phyloP scores from a whole-genome alignment of 352 stramenopile genomes.

The Pythium phragmiticola region DNA sequence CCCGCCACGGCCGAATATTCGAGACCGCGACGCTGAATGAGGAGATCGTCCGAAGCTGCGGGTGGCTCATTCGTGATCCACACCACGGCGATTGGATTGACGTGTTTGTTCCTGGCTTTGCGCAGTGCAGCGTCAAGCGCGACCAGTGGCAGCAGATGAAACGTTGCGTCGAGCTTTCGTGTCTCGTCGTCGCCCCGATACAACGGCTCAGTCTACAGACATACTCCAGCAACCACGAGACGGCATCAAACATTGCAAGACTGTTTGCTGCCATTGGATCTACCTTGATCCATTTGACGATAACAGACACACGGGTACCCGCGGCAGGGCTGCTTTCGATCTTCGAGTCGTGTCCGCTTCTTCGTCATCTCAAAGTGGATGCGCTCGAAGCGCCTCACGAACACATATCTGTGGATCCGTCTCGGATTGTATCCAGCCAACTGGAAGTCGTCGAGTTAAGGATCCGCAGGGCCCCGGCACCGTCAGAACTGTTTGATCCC shows the following conservation, averaged over 20 bases:
- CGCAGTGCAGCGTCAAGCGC: slow-evolving; percentile 11
- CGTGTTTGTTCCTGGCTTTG: slow-evolving; percentile 18
- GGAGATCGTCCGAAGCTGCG: neutral
- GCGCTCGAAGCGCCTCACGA: neutral
- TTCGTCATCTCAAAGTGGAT: neutral
- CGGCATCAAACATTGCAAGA: neutral
- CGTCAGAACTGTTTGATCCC: neutral
- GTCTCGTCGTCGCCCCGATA: neutral
- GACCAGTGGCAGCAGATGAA: slow-evolving; percentile 4
- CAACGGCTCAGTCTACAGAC: too few relatives aligned
- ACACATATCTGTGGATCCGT: neutral
- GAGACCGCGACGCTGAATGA: neutral
- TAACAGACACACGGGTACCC: neutral
- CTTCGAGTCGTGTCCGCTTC: slow-evolving; percentile 1
- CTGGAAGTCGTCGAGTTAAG: neutral
- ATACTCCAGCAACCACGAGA: too few relatives aligned
- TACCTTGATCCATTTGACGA: neutral
- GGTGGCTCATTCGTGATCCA: slow-evolving; percentile 1
- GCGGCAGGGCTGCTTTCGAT: neutral
- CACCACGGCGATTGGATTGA: slow-evolving; percentile 8
- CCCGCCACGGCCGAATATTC: neutral
- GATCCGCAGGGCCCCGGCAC: neutral
- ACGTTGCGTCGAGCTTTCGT: neutral
- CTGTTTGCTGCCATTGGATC: neutral
- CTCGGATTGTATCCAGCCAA: neutral